Percentiles rank a stretch among this genome's conserved stretches.
These are phyloP conservation scores for Zelopaecilomyces penicillatus DNA, from an alignment of 2,329 filamentous ascomycete genomes.

Conservation along the genomic window DNA sequence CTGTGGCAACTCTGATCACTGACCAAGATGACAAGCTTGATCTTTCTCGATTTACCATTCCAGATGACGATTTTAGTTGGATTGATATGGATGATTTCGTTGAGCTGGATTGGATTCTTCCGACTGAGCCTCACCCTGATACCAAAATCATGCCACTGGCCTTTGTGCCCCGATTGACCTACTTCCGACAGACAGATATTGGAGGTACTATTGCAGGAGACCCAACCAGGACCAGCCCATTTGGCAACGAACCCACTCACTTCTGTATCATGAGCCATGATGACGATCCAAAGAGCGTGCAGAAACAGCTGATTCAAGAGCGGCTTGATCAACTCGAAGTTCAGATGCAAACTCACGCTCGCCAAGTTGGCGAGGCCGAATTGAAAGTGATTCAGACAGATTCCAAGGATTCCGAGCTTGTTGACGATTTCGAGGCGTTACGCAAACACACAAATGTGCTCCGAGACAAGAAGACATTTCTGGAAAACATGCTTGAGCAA, in stretches of 20 bases:
- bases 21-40: conserved; percentile 55
- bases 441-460: conserved; percentile 47
- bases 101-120: conserved; percentile 91
- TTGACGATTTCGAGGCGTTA: conserved; percentile 53
- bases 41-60: conserved; percentile 86
- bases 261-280: conserved; percentile 90
- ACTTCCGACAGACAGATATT: conserved; percentile 95
- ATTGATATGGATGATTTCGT: conserved; percentile 99
- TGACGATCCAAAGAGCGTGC: conserved; percentile 81
- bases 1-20: conserved; percentile 40
- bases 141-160: conserved; percentile 91
- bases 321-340: conserved; percentile 69
- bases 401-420: conserved; percentile 39
- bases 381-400: conserved; percentile 50
- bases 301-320: conserved; percentile 74
- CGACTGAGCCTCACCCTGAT: conserved; percentile 80
- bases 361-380: conserved; percentile 67
- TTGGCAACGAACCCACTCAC: conserved; percentile 89
- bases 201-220: conserved; percentile 72
- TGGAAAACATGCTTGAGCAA: conserved; percentile 50
- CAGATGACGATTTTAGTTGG: conserved; percentile 92
- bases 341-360: conserved; percentile 68
- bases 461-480: conserved; percentile 48
- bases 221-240: conserved; percentile 73
- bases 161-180: conserved; percentile 90